These are phyloP conservation scores for Niebla homalea DNA, from an alignment of 495 filamentous ascomycete species.

Conservation along the genomic window DNA sequence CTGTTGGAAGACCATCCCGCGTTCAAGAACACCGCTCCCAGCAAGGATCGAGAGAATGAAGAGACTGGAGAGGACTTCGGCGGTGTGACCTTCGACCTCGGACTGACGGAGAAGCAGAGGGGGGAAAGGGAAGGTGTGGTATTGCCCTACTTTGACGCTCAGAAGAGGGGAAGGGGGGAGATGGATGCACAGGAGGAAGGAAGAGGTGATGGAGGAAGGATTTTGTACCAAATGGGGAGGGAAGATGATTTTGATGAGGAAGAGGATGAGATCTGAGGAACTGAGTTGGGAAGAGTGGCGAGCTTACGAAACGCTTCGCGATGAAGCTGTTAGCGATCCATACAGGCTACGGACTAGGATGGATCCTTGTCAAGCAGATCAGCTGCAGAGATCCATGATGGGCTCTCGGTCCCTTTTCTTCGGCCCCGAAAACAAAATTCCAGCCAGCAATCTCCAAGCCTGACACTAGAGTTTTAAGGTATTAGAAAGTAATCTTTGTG, in stretches of 20 bases:
- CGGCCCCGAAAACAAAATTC: too few species aligned
- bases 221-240: conserved; percentile 88
- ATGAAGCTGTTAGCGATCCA: too few species aligned
- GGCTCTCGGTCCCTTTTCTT: too few species aligned
- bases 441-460: too few species aligned
- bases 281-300: too few species aligned
- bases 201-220: conserved; percentile 66
- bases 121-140: conserved; percentile 73
- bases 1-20: conserved; percentile 67
- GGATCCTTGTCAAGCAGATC: too few species aligned
- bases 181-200: conserved; percentile 59
- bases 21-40: conserved; percentile 40
- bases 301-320: too few species aligned
- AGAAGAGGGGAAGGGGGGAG: conserved; percentile 62
- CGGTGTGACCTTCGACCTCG: conserved; percentile 63
- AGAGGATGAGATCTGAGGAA: conserved; percentile 77
- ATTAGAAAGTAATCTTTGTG: too few species aligned
- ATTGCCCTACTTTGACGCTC: conserved; percentile 90
- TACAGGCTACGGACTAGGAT: too few species aligned
- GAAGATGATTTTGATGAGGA: conserved; percentile 99
- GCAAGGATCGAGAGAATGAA: conserved; percentile 19
- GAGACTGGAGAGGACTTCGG: conserved; percentile 38
- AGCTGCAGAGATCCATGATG: too few species aligned
- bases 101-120: conserved; percentile 80
- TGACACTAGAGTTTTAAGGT: too few species aligned